Conservation (phyloP, 306 rosid species). For the Sophora flavescens region DNA sequence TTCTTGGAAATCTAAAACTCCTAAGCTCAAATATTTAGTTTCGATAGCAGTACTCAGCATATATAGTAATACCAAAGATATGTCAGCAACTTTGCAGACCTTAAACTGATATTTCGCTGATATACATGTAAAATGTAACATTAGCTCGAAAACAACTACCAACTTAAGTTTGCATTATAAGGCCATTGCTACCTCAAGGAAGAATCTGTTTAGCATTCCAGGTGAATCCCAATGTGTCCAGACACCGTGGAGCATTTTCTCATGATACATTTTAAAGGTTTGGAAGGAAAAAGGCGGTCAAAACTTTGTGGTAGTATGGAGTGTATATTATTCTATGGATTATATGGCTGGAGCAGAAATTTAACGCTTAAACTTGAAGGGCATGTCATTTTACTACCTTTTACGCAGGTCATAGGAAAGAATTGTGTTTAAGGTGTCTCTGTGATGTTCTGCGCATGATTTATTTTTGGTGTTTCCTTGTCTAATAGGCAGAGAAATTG, state of each 20-base stretch:
- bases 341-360: background rate
- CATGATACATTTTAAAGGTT: background rate
- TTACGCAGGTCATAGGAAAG: background rate
- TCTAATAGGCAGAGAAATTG: constrained; percentile 10
- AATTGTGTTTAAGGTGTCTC: background rate
- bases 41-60: background rate
- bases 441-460: background rate
- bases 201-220: background rate
- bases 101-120: background rate
- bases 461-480: constrained; percentile 4
- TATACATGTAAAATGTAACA: background rate
- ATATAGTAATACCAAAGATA: background rate
- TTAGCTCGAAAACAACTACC: background rate
- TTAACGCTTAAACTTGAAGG: background rate
- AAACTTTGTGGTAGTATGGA: background rate
- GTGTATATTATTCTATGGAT: background rate
- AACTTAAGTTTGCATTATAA: too few species aligned
- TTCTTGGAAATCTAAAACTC: background rate
- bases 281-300: background rate
- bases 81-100: background rate
- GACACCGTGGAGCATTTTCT: background rate
- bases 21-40: background rate
- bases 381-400: background rate
- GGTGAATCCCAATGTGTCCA: background rate
- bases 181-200: background rate